Evolutionary conservation across 306 rosid genomes (phyloP), one percentile per base, ranked within the genome.

Genomic region (Sechiopsis laciniata): DNA sequence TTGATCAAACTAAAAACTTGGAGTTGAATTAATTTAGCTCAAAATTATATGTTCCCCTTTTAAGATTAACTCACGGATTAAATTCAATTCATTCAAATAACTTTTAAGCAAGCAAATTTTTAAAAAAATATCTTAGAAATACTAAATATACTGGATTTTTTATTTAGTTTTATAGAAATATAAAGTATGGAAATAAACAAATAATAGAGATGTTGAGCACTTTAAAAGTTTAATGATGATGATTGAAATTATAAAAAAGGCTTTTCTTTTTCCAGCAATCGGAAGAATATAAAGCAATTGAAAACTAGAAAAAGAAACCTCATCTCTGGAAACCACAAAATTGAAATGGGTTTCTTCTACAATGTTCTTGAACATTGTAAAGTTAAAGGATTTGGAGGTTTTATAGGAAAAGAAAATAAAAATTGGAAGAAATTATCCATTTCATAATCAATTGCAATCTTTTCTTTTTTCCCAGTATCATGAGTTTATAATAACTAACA

Each of bases 351-450:
- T 29, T 29, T 29, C 32, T 63, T 63, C 70, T 63, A 63, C 70
- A 63, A 35, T 63, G 70, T 63, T 63, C 70, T 63, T 63, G 70
- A 63, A 63, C 52, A 63, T 37, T n/a, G 70, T n/a, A 63, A 63
- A 63, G 68, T 61, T 29, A 6, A 6, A 29, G 2, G 20, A 15
- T 61, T 61, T 8, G 37, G 17, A 59, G 42, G 40, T 24, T 59
- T 58, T 57, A 21, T 22, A 16, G 10, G 22, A 53, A 53, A 53
- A 42, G 1, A 42, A 42, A 42, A 42, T 42, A 42, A 42, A 42
- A 42, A 42, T 1, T 29, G 32, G 32, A 29, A 42, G 48, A 9
- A 8, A 42, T 63, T 35, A 15, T 62, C 69, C 69, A 62, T 32
- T 61, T 35, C 8, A 37, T 17, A 63, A 63, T 16, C 8, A 63